These are phyloP conservation scores for Trichoderma sp. DNA, from an alignment of 2,329 filamentous ascomycete genomes.

Conservation along the genomic window DNA sequence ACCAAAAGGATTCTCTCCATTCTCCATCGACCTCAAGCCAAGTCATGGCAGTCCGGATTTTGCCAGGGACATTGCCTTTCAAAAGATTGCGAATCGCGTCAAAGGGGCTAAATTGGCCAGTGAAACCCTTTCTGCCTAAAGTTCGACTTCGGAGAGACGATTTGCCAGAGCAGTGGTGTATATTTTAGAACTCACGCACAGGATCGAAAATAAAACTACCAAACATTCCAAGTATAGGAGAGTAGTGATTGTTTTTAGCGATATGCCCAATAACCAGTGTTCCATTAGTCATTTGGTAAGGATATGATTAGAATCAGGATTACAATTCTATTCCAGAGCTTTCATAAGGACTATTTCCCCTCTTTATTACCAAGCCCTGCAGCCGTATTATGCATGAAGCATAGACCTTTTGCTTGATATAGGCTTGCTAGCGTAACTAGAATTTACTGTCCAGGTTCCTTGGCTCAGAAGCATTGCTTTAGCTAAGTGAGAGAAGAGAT, in stretches of 20 bases:
- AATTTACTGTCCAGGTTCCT: background rate
- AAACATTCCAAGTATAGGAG: too few relatives aligned
- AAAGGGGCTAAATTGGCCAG: constrained; percentile 23
- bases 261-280: too few relatives aligned
- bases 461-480: background rate
- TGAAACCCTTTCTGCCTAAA: background rate
- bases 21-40: constrained; percentile 27
- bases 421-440: background rate
- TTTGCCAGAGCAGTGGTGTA: background rate
- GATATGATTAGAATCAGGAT: background rate
- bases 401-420: background rate
- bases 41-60: constrained; percentile 25
- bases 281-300: background rate
- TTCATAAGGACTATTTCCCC: background rate
- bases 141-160: background rate
- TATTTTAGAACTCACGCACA: too few relatives aligned
- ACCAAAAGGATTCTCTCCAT: constrained; percentile 24
- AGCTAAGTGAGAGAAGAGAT: background rate
- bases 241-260: too few relatives aligned
- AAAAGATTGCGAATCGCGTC: constrained; percentile 24
- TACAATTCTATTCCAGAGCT: too few relatives aligned
- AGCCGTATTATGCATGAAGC: background rate
- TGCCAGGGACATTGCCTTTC: constrained; percentile 26
- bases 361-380: background rate
- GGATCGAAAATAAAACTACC: background rate